Conservation (phyloP, 2,329 filamentous ascomycete genomes). For the Botrytis sinoallii region DNA sequence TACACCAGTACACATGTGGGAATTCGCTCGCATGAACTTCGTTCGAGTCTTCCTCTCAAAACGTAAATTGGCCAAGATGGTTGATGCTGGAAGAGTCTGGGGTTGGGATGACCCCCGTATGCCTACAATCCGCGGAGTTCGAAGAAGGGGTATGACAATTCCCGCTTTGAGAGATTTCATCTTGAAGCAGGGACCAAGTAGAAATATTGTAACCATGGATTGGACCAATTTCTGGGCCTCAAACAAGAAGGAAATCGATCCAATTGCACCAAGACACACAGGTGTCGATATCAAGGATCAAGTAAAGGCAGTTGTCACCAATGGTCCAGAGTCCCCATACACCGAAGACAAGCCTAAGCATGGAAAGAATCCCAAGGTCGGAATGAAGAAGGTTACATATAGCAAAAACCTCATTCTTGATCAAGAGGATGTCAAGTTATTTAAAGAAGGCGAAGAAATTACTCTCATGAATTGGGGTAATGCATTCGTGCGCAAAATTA, state of each 20-base stretch:
- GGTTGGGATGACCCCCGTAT: conserved; percentile 87
- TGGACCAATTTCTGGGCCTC: conserved; percentile 68
- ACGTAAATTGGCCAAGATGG: conserved; percentile 80
- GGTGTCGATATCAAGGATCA: conserved; percentile 67
- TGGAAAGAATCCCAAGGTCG: conserved; percentile 81
- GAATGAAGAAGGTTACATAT: conserved; percentile 80
- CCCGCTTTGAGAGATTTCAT: conserved; percentile 80
- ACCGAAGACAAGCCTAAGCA: conserved; percentile 80
- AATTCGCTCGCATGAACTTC: conserved; percentile 82
- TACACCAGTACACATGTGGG: conserved; percentile 78
- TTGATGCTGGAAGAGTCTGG: conserved; percentile 71
- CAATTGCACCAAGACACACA: conserved; percentile 70
- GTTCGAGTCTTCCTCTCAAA: conserved; percentile 80
- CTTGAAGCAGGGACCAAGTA: conserved; percentile 76
- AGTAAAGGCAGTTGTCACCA: conserved; percentile 68
- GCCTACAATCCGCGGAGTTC: conserved; percentile 78
- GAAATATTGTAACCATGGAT: conserved; percentile 81
- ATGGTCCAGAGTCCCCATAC: conserved; percentile 59
- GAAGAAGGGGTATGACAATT: conserved; percentile 75
- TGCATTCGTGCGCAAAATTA: conserved; percentile 69
- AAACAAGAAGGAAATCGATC: conserved; percentile 84
- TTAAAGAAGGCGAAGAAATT: conserved; percentile 84
- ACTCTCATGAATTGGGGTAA: conserved; percentile 98
- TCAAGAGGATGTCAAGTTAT: conserved; percentile 78
- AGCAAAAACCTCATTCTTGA: conserved; percentile 75